phyloP scores from a whole-genome alignment of 768 basidiomycete genomes.

The Phaeolepiota aurea region DNA sequence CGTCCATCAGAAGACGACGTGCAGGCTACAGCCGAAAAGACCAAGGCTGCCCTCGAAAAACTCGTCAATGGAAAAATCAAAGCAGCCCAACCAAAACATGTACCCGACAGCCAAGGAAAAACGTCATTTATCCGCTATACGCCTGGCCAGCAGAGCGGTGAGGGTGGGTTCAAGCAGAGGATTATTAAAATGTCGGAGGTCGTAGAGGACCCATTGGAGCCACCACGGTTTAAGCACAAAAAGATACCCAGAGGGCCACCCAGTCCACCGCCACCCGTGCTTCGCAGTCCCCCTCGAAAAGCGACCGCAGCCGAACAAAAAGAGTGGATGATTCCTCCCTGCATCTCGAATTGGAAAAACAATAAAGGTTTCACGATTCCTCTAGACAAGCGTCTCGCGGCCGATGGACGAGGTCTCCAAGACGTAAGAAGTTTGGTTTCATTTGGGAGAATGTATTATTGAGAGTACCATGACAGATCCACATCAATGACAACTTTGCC shows the following conservation, averaged over 20 bases:
- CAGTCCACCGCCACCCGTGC: slow-evolving; percentile 91
- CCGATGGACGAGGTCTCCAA: slow-evolving; percentile 96
- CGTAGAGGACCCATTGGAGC: slow-evolving; percentile 95
- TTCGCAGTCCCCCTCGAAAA: slow-evolving; percentile 92
- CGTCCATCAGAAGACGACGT: slow-evolving; percentile 92
- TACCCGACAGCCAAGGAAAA: slow-evolving; percentile 77
- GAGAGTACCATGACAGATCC: slow-evolving; percentile 45
- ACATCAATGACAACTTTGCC: slow-evolving; percentile 99
- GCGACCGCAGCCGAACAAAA: slow-evolving; percentile 97
- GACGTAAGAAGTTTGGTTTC: slow-evolving; percentile 56
- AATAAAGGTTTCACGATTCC: slow-evolving; percentile 99
- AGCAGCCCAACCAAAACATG: slow-evolving; percentile 94
- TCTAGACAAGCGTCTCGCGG: slow-evolving; percentile 93
- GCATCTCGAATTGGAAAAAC: slow-evolving; percentile 99
- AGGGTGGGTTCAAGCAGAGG: slow-evolving; percentile 72
- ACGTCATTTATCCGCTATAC: slow-evolving; percentile 94
- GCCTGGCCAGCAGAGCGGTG: slow-evolving; percentile 78
- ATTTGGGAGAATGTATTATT: background rate
- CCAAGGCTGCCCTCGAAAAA: slow-evolving; percentile 86
- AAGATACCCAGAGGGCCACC: slow-evolving; percentile 97
- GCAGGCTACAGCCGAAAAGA: slow-evolving; percentile 84
- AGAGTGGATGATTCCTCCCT: slow-evolving; percentile 99
- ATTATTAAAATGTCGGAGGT: slow-evolving; percentile 99
- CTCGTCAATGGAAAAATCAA: slow-evolving; percentile 95
- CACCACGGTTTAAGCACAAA: slow-evolving; percentile 96